These are phyloP conservation scores for Blastomyces parvus DNA, from an alignment of 2,329 filamentous ascomycete genomes.

Conservation along the genomic window DNA sequence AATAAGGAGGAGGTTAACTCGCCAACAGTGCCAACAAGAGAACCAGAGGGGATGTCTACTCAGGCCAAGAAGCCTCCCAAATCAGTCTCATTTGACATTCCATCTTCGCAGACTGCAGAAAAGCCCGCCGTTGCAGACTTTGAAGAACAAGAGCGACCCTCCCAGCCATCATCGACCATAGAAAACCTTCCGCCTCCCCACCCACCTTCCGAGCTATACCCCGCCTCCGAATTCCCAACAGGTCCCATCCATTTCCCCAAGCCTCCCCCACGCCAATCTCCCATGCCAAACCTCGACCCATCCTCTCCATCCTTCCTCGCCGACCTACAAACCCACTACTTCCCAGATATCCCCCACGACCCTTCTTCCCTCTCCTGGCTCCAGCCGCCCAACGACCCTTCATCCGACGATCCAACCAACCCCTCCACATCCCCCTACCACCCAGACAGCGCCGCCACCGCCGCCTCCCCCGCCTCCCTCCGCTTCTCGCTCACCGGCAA, in stretches of 20 bases:
- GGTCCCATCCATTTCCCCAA: constrained; percentile 37
- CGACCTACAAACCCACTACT: constrained; percentile 85
- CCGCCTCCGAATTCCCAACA: constrained; percentile 31
- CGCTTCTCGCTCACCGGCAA: constrained; percentile 82
- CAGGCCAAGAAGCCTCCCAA: constrained; percentile 17
- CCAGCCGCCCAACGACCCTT: constrained; percentile 45
- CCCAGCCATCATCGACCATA: constrained; percentile 12
- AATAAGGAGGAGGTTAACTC: background rate
- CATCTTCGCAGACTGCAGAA: constrained; percentile 11
- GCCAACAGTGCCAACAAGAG: background rate
- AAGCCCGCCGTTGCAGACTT: background rate
- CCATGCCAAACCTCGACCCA: constrained; percentile 68
- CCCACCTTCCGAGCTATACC: constrained; percentile 31
- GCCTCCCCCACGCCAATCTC: constrained; percentile 36
- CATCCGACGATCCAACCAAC: constrained; percentile 44
- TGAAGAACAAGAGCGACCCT: constrained; percentile 7
- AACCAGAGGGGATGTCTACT: background rate
- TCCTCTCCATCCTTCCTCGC: constrained; percentile 71
- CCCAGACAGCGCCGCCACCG: constrained; percentile 61
- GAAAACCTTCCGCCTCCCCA: constrained; percentile 30
- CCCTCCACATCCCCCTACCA: constrained; percentile 64
- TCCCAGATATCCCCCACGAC: constrained; percentile 75
- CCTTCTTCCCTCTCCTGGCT: constrained; percentile 86
- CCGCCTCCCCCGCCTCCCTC: constrained; percentile 56
- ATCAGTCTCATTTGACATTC: constrained; percentile 24